These are phyloP conservation scores for Peronospora belbahrii DNA, from an alignment of 352 stramenopile species.

Conservation along the genomic window DNA sequence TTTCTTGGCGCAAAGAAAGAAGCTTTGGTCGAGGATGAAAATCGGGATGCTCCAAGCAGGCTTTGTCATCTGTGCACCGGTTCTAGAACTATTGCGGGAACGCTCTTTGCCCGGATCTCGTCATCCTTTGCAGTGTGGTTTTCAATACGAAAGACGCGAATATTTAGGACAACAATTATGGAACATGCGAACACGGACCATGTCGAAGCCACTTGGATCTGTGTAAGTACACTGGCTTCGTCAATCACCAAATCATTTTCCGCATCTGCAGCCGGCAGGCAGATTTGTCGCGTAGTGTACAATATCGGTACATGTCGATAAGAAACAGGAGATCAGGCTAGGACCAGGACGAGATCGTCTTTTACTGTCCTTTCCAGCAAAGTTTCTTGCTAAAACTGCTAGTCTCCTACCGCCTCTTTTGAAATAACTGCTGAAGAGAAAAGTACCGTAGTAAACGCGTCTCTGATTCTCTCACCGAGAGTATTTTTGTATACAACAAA, in stretches of 20 bases:
- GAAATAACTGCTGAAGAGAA: slow-evolving; percentile 18
- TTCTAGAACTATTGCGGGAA: slow-evolving; percentile 7
- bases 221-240: slow-evolving; percentile 2
- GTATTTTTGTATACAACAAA: slow-evolving; percentile 3
- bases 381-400: no score
- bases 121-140: slow-evolving; percentile 12
- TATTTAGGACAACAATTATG: slow-evolving; percentile 18
- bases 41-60: slow-evolving; percentile 8
- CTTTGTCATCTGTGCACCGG: slow-evolving; percentile 4
- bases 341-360: slow-evolving; percentile 19
- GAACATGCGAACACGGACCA: slow-evolving; percentile 17
- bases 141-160: no score
- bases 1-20: background rate
- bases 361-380: no score
- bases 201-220: slow-evolving; percentile 12
- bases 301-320: background rate
- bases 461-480: slow-evolving; percentile 16
- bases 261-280: slow-evolving; percentile 15
- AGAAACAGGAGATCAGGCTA: background rate
- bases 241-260: slow-evolving; percentile 24
- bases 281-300: slow-evolving; percentile 13
- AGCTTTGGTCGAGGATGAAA: slow-evolving; percentile 11
- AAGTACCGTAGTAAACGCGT: slow-evolving; percentile 8
- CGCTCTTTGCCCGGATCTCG: slow-evolving; percentile 8
- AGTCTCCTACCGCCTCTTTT: no score